Evolutionary conservation across 2,329 filamentous ascomycete species (phyloP), one percentile per base, ranked within the genome.

Genomic region (Herpomyces periplanetae): DNA sequence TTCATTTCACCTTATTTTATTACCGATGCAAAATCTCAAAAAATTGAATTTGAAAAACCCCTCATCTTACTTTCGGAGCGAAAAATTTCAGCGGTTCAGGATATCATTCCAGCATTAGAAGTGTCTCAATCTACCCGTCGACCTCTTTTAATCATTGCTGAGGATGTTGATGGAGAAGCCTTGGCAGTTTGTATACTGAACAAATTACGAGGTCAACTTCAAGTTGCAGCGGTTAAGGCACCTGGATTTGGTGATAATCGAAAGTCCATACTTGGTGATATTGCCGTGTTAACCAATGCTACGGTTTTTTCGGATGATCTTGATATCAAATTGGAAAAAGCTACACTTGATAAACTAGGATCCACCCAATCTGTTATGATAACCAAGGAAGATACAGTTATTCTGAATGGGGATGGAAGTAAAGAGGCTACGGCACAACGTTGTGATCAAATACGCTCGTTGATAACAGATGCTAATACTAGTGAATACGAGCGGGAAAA

Each of bases 401-500:
- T 96, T 37, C 58, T 96, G 26, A 96, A 96, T 43, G 80, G 80
- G 22, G 71, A 87, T 35, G 80, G 80, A 27, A 63, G 49, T 60
- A 88, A 91, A 55, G 80, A 96, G 37, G 42, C 53, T 29, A 84
- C 96, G 34, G 45, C 65, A 28, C 71, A 88, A 52, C 66, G 80
- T 39, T 91, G 80, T 46, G 80, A 96, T 49, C 80, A 96, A 52
- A 96, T 96, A 44, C 73, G 80, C 31, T 73, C 75, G 30, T 71
- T 91, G 44, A 87, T 88, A 50, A 53, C 50, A 26, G 80, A 96
- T 47, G 64, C 75, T 28, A 61, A 55, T 32, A 96, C 80, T 27
- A 88, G 73, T 18, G 80, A 96, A 37, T 96, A 96, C 47, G 80
- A 96, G 58, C 91, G 88, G 58, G 80, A 96, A 64, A 96, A 96